Evolutionary conservation across 2,329 filamentous ascomycete genomes (phyloP), one percentile per base, ranked within the genome.

Genomic region (Westerdykella ornata): DNA sequence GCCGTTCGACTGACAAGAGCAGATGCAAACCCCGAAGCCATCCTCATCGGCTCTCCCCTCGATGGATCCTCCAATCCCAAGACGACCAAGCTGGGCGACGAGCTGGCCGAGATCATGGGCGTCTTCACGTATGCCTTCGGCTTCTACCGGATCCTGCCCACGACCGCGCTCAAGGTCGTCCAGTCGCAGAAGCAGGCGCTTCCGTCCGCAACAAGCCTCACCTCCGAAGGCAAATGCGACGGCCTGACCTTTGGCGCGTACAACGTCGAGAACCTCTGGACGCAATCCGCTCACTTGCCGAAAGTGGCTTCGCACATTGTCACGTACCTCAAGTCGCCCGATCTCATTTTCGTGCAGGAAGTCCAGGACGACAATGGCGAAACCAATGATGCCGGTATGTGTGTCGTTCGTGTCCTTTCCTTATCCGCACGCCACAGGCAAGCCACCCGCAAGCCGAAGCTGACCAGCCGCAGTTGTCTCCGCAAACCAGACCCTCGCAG

Each of bases 21-120:
- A 68, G 82, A 86, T 57, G 77, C 76, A 32, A 86, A 86, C 55
- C 82, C 83, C 0, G 83, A 87, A 62, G 71, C 78, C 35, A 81
- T 87, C 51, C 65, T 80, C 41, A 76, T 87, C 44, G 80, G 80
- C 16, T 59, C 68, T 1, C 82, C 83, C 3, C 71, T 86, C 1
- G 82, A 86, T 49, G 81, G 80, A 33, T 75, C 75, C 35, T 68
- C 66, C 17, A 85, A 85, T 60, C 75, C 76, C 1, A 65, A 62
- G 1, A 70, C 72, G 44, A 78, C 74, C 46, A 81, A 78, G 55
- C 73, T 87, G 41, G 83, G 82, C 13, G 82, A 86, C 58, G 66
- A 66, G 4, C 66, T 85, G 7, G 73, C 73, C 36, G 77, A 84
- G 39, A 79, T 87, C 53, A 85, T 80, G 0, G 83, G 83, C n/a